Conservation (phyloP, 495 filamentous ascomycete species). For the Penicillium bialowiezense region DNA sequence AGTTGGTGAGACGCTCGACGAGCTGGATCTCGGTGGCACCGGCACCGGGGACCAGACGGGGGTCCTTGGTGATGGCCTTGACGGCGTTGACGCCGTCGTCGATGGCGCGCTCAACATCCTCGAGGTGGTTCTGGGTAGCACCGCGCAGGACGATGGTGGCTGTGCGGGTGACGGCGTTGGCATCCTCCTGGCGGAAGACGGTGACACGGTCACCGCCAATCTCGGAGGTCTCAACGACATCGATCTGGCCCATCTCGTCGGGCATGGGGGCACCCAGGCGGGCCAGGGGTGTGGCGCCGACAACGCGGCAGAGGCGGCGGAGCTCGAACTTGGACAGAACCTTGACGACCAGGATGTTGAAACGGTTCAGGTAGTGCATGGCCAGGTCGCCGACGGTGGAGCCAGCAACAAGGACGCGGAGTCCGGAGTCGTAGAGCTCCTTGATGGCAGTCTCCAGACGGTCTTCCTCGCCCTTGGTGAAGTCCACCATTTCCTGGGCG, state of each 20-base stretch:
- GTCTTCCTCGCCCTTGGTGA: constrained; percentile 92
- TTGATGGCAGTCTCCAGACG: constrained; percentile 90
- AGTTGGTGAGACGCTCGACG: constrained; percentile 82
- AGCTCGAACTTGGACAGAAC: constrained; percentile 98
- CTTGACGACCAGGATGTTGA: constrained; percentile 93
- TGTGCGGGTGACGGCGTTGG: constrained; percentile 84
- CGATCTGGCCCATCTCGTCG: constrained; percentile 95
- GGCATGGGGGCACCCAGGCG: constrained; percentile 98
- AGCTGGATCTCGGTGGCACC: constrained; percentile 96
- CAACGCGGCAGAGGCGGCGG: constrained; percentile 87
- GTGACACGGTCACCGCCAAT: constrained; percentile 99
- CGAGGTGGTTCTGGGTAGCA: constrained; percentile 95
- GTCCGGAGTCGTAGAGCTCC: constrained; percentile 88
- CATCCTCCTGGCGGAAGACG: constrained; percentile 95
- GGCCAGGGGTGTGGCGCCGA: constrained; percentile 92
- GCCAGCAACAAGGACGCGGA: constrained; percentile 89
- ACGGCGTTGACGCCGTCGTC: constrained; percentile 99
- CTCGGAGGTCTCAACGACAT: constrained; percentile 95
- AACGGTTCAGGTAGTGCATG: constrained; percentile 96
- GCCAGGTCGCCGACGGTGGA: constrained; percentile 92
- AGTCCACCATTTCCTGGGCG: constrained; percentile 97
- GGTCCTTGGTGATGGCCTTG: constrained; percentile 94
- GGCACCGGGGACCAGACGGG: constrained; percentile 87
- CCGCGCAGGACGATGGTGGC: constrained; percentile 94
- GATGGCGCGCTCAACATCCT: constrained; percentile 95